Percentiles rank a stretch among this genome's conserved stretches.
These are phyloP conservation scores for Hemerocallis citrina DNA, from an alignment of 106 monocot genomes.

Conservation along the genomic window DNA sequence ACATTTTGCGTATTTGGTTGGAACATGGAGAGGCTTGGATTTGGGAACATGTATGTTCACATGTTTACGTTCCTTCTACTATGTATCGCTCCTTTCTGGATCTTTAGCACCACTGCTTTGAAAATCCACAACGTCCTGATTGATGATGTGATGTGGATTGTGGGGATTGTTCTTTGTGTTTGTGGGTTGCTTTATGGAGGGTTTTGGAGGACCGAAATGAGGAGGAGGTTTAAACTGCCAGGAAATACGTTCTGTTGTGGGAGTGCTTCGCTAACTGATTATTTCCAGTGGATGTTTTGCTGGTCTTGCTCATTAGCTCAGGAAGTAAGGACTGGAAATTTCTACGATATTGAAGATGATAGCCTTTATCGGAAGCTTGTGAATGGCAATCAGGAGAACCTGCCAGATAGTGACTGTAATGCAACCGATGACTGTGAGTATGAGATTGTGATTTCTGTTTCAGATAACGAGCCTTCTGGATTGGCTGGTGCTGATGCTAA, in stretches of 20 bases:
- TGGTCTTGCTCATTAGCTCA: conserved; percentile 46
- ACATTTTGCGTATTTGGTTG: conserved; percentile 46
- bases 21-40: conserved; percentile 55
- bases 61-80: conserved; percentile 32
- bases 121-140: conserved; percentile 25
- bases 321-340: conserved; percentile 36
- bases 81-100: conserved; percentile 30
- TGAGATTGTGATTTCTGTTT: conserved; percentile 4
- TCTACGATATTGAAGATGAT: conserved; percentile 31
- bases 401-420: background rate
- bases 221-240: conserved; percentile 39
- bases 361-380: conserved; percentile 6
- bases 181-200: conserved; percentile 45
- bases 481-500: background rate
- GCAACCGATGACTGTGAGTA: background rate
- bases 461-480: background rate
- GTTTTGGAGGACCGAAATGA: conserved; percentile 48
- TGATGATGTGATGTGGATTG: conserved; percentile 14
- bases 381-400: conserved; percentile 5
- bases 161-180: conserved; percentile 29
- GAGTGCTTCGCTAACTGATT: conserved; percentile 9
- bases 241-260: conserved; percentile 22
- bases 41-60: conserved; percentile 56
- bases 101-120: conserved; percentile 26
- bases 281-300: conserved; percentile 27